Evolutionary conservation across 768 basidiomycete genomes (phyloP).

Genomic region (Macrocybe gigantea): DNA sequence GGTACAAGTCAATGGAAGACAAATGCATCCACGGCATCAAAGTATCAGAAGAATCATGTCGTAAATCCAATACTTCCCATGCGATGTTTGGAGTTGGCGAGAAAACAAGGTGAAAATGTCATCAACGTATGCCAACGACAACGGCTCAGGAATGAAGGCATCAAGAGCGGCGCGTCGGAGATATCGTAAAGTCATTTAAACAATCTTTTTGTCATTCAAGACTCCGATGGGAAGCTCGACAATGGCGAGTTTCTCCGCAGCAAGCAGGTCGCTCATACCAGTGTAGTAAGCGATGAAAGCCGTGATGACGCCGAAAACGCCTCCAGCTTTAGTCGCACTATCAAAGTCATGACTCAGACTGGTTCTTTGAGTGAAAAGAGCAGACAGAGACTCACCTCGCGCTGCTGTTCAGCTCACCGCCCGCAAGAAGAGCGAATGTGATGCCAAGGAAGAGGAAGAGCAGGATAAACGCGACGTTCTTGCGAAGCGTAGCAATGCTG

Average conservation of each 20-base stretch:
- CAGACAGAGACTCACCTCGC: conserved; percentile 17
- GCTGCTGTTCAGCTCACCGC: conserved; percentile 26
- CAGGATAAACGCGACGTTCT: conserved; percentile 31
- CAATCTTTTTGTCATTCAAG: conserved; percentile 21
- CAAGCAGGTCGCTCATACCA: conserved; percentile 37
- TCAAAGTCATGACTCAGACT: neutral
- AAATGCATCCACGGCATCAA: too few relatives aligned
- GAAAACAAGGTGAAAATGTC: too few relatives aligned
- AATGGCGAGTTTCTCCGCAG: conserved; percentile 32
- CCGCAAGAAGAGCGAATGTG: conserved; percentile 39
- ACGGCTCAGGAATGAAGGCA: too few relatives aligned
- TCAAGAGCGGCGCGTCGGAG: too few relatives aligned
- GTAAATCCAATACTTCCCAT: too few relatives aligned
- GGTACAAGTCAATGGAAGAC: too few relatives aligned
- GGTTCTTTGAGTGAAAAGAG: neutral
- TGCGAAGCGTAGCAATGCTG: conserved; percentile 34
- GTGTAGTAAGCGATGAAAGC: conserved; percentile 45
- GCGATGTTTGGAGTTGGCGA: too few relatives aligned
- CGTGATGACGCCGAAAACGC: conserved; percentile 37
- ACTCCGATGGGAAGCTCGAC: conserved; percentile 36
- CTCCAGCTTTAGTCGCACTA: conserved; percentile 36
- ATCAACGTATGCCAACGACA: too few relatives aligned
- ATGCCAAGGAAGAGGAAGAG: conserved; percentile 30
- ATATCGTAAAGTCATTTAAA: too few relatives aligned
- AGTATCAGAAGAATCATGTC: too few relatives aligned